Percentiles rank a stretch among this genome's conserved stretches.
Conservation (phyloP, 164 flowering plant species). For the Dillenia suffruticosa region DNA sequence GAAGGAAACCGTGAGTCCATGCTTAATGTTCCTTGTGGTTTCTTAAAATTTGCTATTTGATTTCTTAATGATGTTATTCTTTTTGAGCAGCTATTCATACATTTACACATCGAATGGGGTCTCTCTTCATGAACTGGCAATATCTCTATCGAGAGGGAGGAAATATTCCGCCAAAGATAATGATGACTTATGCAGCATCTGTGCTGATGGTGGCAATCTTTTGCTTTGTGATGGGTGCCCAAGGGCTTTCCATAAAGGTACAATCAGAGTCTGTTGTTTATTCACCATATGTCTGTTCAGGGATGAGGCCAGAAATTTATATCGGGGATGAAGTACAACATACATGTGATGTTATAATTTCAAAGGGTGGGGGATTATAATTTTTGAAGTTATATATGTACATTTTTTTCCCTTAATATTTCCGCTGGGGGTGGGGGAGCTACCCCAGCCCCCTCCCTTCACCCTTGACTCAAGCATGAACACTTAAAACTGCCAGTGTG, state of each 20-base stretch:
- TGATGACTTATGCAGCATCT: conserved; percentile 80
- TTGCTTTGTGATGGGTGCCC: conserved; percentile 85
- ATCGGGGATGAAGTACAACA: no score
- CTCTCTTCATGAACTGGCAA: conserved; percentile 80
- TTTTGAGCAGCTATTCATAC: conserved; percentile 57
- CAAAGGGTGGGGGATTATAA: no score
- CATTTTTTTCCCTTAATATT: no score
- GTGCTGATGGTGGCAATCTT: conserved; percentile 75
- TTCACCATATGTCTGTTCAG: no score
- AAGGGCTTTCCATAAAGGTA: conserved; percentile 54
- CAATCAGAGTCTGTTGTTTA: no score
- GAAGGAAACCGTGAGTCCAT: conserved; percentile 84
- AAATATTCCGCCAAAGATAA: conserved; percentile 43
- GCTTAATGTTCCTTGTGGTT: not conserved
- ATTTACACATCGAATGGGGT: conserved; percentile 89
- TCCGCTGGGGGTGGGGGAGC: no score
- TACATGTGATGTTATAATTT: no score
- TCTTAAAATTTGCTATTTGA: not conserved
- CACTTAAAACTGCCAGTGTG: no score
- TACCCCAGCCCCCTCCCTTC: no score
- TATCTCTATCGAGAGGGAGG: conserved; percentile 42
- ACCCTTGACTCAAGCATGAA: no score
- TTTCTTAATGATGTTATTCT: conserved; percentile 5
- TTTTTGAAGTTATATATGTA: no score
- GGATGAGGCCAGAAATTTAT: no score